These are phyloP conservation scores for Gnetum montanum DNA, from an alignment of 75 land plant species.

Conservation along the genomic window DNA sequence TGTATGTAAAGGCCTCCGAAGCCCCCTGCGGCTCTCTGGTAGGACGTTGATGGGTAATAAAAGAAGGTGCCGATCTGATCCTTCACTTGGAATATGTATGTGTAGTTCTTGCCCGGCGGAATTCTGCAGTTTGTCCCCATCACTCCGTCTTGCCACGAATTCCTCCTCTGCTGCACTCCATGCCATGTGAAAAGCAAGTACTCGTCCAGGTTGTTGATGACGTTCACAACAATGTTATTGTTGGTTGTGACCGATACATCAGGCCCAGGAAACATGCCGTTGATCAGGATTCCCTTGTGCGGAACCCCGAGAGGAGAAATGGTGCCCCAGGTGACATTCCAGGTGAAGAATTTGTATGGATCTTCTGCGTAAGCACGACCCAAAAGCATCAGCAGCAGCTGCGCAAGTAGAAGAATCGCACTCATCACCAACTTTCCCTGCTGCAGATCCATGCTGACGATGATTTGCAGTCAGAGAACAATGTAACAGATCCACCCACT, in stretches of 20 bases:
- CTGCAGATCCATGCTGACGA: no score
- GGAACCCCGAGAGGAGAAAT: slow-evolving; percentile 27
- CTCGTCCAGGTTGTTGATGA: slow-evolving; percentile 64
- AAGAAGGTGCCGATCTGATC: slow-evolving; percentile 87
- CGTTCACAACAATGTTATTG: slow-evolving; percentile 64
- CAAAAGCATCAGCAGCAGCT: no score
- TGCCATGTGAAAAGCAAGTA: slow-evolving; percentile 82
- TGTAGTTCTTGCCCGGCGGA: slow-evolving; percentile 56
- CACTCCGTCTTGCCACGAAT: slow-evolving; percentile 93
- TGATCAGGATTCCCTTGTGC: slow-evolving; percentile 75
- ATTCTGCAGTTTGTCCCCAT: slow-evolving; percentile 89
- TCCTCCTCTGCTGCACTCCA: slow-evolving; percentile 74
- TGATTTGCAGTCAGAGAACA: no score
- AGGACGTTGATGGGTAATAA: slow-evolving; percentile 60
- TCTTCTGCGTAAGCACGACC: slow-evolving; percentile 1
- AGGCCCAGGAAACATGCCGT: slow-evolving; percentile 91
- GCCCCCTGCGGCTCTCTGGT: slow-evolving; percentile 82
- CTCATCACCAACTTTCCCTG: no score
- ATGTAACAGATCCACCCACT: no score
- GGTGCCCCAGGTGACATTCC: slow-evolving; percentile 43
- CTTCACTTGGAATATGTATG: slow-evolving; percentile 70
- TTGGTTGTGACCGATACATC: slow-evolving; percentile 56
- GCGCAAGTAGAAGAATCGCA: no score
- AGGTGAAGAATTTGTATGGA: slow-evolving; percentile 33
- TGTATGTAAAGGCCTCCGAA: slow-evolving; percentile 60